These are phyloP conservation scores for Corchorus capsularis DNA, from an alignment of 345 rosid genomes.

Conservation along the genomic window DNA sequence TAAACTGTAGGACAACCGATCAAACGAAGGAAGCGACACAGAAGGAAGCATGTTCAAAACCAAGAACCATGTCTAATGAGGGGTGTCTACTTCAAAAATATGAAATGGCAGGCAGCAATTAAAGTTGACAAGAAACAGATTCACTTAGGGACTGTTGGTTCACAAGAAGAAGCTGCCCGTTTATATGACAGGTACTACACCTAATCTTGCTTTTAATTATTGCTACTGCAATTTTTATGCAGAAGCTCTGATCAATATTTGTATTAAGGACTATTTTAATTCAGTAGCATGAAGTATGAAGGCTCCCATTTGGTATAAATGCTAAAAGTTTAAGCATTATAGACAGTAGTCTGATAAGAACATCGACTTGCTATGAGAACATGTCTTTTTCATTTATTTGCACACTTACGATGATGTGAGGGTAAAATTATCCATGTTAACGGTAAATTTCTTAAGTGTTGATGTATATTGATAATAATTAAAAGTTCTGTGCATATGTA, in stretches of 20 bases:
- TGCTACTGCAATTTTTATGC: neutral
- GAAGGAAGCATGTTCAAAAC: constrained; percentile 79
- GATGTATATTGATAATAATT: neutral
- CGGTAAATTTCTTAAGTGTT: neutral
- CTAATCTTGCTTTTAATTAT: constrained; percentile 3
- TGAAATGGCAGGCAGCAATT: constrained; percentile 99
- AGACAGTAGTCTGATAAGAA: neutral
- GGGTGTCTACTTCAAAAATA: constrained; percentile 96
- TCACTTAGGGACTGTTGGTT: constrained; percentile 90
- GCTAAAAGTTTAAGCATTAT: neutral
- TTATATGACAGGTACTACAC: constrained; percentile 76
- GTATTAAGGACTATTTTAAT: neutral
- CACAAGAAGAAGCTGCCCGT: constrained; percentile 94
- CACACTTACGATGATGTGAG: neutral
- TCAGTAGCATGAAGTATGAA: neutral
- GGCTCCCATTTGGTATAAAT: neutral
- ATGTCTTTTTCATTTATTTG: neutral
- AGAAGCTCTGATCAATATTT: neutral
- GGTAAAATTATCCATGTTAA: neutral
- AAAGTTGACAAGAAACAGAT: constrained; percentile 97
- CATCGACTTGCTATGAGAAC: constrained; percentile 3
- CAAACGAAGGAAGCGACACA: constrained; percentile 88
- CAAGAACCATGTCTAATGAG: constrained; percentile 97
- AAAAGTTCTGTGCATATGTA: neutral
- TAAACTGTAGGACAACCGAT: constrained; percentile 63